Percentiles rank a stretch among this genome's conserved stretches.
These are phyloP conservation scores for Pleurotus sapidus DNA, from an alignment of 768 basidiomycete species.

Conservation along the genomic window DNA sequence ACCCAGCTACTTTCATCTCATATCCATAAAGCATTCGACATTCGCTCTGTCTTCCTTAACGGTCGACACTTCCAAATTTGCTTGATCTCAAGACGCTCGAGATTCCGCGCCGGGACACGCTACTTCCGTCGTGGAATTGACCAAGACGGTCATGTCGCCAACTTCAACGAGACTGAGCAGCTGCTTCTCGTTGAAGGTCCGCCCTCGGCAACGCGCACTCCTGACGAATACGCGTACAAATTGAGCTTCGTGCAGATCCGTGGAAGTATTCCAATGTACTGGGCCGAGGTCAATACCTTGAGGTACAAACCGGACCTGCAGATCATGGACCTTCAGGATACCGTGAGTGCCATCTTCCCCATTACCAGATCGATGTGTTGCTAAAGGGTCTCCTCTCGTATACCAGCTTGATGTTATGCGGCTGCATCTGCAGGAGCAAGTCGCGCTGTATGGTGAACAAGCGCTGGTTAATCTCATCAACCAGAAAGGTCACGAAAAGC, in stretches of 20 bases:
- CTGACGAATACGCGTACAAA: conserved; percentile 52
- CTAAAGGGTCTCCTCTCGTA: not conserved
- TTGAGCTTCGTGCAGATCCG: conserved; percentile 92
- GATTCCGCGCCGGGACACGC: conserved; percentile 93
- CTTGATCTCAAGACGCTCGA: conserved; percentile 91
- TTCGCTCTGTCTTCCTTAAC: conserved; percentile 72
- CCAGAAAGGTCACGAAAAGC: conserved; percentile 88
- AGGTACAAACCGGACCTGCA: conserved; percentile 96
- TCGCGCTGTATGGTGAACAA: conserved; percentile 72
- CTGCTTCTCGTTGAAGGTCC: conserved; percentile 74
- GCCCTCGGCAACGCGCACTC: conserved; percentile 30
- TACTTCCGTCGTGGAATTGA: conserved; percentile 97
- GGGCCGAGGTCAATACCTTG: conserved; percentile 95
- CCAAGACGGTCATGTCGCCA: conserved; percentile 84
- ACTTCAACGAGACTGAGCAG: conserved; percentile 99
- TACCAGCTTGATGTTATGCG: conserved; percentile 65
- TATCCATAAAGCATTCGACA: conserved; percentile 69
- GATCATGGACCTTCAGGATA: conserved; percentile 89
- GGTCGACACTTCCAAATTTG: conserved; percentile 77
- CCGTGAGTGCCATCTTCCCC: conserved; percentile 46
- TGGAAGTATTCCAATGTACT: conserved; percentile 92
- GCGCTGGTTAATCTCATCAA: conserved; percentile 90
- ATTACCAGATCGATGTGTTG: not conserved
- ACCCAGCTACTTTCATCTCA: conserved; percentile 8
- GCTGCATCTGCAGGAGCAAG: conserved; percentile 72